Evolutionary conservation across 768 basidiomycete species (phyloP), one percentile per base, ranked within the genome.

Genomic region (Dioszegia crocea): DNA sequence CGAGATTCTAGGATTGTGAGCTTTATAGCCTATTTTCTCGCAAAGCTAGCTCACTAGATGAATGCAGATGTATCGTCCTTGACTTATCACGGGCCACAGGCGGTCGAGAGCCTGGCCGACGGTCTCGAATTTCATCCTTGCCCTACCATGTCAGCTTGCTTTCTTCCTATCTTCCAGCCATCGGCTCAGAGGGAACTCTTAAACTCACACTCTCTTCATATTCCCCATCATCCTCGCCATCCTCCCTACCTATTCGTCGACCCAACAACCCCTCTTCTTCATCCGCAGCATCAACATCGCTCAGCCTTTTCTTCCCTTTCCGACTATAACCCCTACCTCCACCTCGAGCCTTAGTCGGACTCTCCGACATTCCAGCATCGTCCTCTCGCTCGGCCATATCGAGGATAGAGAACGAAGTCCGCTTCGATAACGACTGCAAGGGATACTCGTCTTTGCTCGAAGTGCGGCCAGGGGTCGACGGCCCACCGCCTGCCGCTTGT

Each of bases 271-370:
- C 65, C 39, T 73, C 67, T n/a, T 60, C 61, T 39, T 63, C 52
- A 30, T 40, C 24, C 14, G 38, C 60, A 26, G 50, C 47, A 31
- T 59, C 61, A 2, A 58, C 33, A 64, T 73, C 71, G 46, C 66
- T 70, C 31, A 73, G 33, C 21, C 71, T 24, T 58, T 70, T 66
- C 63, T 73, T 73, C 14, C 65, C 62, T 38, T 64, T 50, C 27
- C 55, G 14, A 23, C 48, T 21, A 33, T 57, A 30, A 19, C n/a
- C 23, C 33, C 43, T 23, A 19, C 53, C 17, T 16, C 21, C 12
- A 12, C 46, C 23, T 43, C 44, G 43, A 47, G 24, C 23, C 29
- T 26, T n/a, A 17, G 31, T 53, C 43, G 44, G 30, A 33, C 16
- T 46, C 17, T 19, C 49, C 4, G 30, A 29, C 3, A 40, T 29